Conservation (phyloP, 257 asterid species). For the Jaltomata sinuosa region DNA sequence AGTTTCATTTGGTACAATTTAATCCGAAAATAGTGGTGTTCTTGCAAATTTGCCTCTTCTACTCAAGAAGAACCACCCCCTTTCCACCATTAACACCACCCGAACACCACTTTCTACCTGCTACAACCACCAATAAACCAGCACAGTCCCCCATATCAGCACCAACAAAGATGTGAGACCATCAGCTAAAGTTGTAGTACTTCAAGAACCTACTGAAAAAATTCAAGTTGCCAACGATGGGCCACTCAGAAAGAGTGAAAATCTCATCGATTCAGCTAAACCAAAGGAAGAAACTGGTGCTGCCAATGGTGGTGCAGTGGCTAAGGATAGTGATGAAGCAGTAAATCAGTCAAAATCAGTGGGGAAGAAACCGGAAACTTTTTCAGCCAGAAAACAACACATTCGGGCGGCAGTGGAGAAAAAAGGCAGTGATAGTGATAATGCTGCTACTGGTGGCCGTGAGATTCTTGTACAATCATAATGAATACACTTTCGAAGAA, state of each 20-base stretch:
- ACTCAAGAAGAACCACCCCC: too few relatives aligned
- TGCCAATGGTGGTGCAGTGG: neutral
- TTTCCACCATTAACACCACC: too few relatives aligned
- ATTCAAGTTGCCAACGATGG: neutral
- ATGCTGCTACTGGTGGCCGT: neutral
- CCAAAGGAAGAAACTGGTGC: neutral
- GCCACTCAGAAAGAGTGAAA: neutral
- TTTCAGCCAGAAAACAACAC: neutral
- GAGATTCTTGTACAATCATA: too few relatives aligned
- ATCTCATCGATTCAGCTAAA: neutral
- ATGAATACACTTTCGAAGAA: too few relatives aligned
- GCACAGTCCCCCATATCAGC: too few relatives aligned
- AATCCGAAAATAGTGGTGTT: too few relatives aligned
- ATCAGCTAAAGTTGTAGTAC: neutral
- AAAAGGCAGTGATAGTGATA: constrained; percentile 4
- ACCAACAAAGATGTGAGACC: neutral
- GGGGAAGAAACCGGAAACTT: constrained; percentile 25
- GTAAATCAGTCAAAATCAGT: constrained; percentile 10
- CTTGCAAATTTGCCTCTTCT: too few relatives aligned
- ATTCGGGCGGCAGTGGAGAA: constrained; percentile 11
- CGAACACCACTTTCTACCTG: too few relatives aligned
- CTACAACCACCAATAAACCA: too few relatives aligned
- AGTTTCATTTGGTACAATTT: too few relatives aligned
- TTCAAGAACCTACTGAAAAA: neutral
- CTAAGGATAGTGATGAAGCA: neutral